Evolutionary conservation across 2,329 filamentous ascomycete species (phyloP), one percentile per base, ranked within the genome.

Genomic region (Plectosphaerella plurivora): DNA sequence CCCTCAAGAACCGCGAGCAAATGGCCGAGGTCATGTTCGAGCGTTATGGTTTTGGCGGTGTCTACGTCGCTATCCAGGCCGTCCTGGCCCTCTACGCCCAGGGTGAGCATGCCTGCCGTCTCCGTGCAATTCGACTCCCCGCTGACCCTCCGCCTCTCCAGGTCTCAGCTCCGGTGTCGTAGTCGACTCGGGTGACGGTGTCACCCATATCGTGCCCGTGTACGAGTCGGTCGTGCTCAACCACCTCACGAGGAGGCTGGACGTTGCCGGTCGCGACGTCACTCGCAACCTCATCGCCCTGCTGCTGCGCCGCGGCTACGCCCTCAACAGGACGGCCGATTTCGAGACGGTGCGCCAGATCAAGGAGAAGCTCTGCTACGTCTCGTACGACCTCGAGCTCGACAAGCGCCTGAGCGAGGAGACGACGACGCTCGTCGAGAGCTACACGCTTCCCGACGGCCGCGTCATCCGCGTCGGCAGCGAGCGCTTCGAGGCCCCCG

Each of bases 1-100:
- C 94, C 46, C 80, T 97, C 55, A 92, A 87, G 80, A 99, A 99
- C 76, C 84, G 94, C 58, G 92, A 97, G 74, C 87, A 95, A 73
- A 99, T 99, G 94, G 91, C 87, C 69, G 91, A 99, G 75, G 91
- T 97, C 73, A 99, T 99, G 94, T 96, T 99, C 71, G 94, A 99
- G 70, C 85, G 90, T 56, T 99, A 97, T 74, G 86, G 85, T 60
- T 99, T 99, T 67, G 93, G 92, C 47, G 94, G 94, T 53, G 93
- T 99, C 54, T 97, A 97, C 67, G 94, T 99, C 55, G 94, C 94
- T 55, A 97, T 97, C 61, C 94, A 99, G 73, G 94, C 94, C 51
- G 94, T 99, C 58, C 75, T 99, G 63, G 94, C 94, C 28, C 78
- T 99, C 39, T 99, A 99, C 68, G 94, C 94, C 18, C 94, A 99